Percentiles rank a stretch among this genome's conserved stretches.
phyloP scores from a whole-genome alignment of 345 rosid species.

The Syzygium aqueum region DNA sequence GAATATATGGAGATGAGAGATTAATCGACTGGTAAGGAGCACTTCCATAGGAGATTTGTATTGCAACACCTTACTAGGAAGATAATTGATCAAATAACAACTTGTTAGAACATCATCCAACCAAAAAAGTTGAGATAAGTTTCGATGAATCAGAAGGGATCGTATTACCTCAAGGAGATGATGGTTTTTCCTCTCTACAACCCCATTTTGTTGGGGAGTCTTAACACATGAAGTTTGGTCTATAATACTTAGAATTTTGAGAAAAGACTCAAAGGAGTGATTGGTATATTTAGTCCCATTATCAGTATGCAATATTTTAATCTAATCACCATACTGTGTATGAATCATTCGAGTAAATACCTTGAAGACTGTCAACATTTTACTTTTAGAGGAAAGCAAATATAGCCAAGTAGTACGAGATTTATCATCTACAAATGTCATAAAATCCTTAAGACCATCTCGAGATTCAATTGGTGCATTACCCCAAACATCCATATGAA shows the following conservation, averaged over 20 bases:
- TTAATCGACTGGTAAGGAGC: neutral
- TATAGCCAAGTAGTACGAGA: neutral
- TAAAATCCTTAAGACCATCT: neutral
- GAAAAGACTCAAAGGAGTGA: neutral
- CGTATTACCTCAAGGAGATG: neutral
- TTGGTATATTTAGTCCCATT: neutral
- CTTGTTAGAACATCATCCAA: neutral
- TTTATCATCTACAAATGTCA: neutral
- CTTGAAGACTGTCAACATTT: neutral
- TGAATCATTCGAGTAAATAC: neutral
- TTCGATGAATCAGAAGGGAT: neutral
- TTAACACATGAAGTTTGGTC: neutral
- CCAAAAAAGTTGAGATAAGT: no score
- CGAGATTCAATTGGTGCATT: neutral
- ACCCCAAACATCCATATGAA: neutral
- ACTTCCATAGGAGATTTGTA: neutral
- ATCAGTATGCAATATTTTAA: neutral
- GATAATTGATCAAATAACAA: neutral
- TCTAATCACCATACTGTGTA: neutral
- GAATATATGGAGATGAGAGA: neutral
- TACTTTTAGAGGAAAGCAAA: neutral
- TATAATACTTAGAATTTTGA: no score
- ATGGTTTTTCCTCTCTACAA: neutral
- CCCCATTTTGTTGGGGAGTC: neutral
- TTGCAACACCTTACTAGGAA: neutral